phyloP scores from a whole-genome alignment of 2,329 filamentous ascomycete genomes.

The Periconia sp. region DNA sequence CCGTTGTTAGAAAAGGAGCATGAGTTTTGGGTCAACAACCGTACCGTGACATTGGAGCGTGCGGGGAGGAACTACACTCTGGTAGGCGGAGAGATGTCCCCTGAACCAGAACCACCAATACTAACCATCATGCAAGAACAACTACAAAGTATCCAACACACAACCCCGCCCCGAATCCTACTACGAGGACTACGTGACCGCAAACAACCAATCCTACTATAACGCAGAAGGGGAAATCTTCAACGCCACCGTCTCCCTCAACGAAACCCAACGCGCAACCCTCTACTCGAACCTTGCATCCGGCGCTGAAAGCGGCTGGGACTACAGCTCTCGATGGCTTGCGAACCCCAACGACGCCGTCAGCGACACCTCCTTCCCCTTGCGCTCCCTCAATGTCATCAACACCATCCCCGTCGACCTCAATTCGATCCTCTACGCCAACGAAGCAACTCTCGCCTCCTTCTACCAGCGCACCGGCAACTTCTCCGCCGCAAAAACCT shows the following conservation, averaged over 20 bases:
- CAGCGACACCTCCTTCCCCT: conserved; percentile 64
- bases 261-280: conserved; percentile 53
- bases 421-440: conserved; percentile 69
- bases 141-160: conserved; percentile 65
- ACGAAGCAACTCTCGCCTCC: conserved; percentile 61
- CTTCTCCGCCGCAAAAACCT: conserved; percentile 51
- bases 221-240: conserved; percentile 61
- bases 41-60: conserved; percentile 56
- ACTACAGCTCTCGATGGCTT: conserved; percentile 64
- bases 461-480: conserved; percentile 59
- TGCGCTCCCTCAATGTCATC: conserved; percentile 63
- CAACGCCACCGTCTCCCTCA: conserved; percentile 54
- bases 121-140: conserved; percentile 40
- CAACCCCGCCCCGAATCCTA: conserved; percentile 69
- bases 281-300: conserved; percentile 66
- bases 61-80: conserved; percentile 56
- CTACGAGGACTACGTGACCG: conserved; percentile 65
- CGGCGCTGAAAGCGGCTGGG: conserved; percentile 68
- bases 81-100: conserved; percentile 1
- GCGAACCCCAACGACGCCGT: conserved; percentile 60
- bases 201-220: conserved; percentile 67
- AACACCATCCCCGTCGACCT: conserved; percentile 65
- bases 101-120: neutral
- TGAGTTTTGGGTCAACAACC: conserved; percentile 63
- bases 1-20: conserved; percentile 66